Conservation (phyloP, 2,329 filamentous ascomycete genomes). For the Alternaria solani region DNA sequence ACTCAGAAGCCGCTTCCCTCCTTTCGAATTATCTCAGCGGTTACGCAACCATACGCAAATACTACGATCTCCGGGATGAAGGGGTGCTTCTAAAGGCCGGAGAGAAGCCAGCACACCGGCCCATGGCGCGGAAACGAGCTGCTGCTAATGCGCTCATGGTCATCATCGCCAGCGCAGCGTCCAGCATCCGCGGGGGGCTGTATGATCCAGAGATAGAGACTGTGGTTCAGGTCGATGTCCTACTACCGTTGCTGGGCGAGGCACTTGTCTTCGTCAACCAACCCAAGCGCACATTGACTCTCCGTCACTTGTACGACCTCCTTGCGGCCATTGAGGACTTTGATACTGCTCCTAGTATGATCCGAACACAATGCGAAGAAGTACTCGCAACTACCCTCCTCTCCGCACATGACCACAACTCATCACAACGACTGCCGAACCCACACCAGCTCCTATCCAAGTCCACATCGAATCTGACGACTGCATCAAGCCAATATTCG, state of each 20-base stretch:
- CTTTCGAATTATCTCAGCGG: constrained; percentile 87
- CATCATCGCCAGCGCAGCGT: constrained; percentile 85
- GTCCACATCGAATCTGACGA: constrained; percentile 61
- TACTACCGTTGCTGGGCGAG: constrained; percentile 85
- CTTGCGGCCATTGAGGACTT: constrained; percentile 82
- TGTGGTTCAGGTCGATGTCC: constrained; percentile 86
- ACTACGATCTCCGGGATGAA: constrained; percentile 87
- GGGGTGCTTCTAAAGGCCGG: constrained; percentile 53
- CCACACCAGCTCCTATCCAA: constrained; percentile 63
- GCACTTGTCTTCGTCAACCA: constrained; percentile 77
- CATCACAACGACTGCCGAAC: constrained; percentile 27
- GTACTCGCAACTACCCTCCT: constrained; percentile 78
- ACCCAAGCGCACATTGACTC: constrained; percentile 67
- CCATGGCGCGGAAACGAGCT: constrained; percentile 70
- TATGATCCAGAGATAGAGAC: constrained; percentile 83
- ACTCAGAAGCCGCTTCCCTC: constrained; percentile 82
- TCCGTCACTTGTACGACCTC: constrained; percentile 76
- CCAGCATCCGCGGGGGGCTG: constrained; percentile 89
- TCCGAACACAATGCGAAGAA: constrained; percentile 78
- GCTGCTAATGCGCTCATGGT: constrained; percentile 78
- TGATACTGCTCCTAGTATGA: constrained; percentile 75
- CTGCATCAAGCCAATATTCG: constrained; percentile 67
- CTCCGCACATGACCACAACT: constrained; percentile 64
- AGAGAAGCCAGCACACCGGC: constrained; percentile 55
- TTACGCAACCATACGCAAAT: constrained; percentile 88